Conservation (phyloP, 805 yeast genomes). For the Lipomyces kockii region DNA sequence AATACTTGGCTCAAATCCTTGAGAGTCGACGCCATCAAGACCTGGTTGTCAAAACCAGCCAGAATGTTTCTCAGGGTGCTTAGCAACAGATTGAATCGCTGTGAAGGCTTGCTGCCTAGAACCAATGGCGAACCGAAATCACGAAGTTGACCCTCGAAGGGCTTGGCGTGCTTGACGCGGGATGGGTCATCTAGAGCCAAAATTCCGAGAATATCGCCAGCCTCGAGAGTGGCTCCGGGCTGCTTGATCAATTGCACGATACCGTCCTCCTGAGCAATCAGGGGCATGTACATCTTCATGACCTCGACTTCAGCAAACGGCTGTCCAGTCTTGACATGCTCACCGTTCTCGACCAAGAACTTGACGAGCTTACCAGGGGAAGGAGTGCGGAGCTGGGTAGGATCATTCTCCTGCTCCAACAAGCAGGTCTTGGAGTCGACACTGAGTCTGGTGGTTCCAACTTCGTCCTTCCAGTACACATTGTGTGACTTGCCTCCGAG, state of each 20-base stretch:
- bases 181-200: conserved; percentile 95
- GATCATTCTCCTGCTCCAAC: conserved; percentile 94
- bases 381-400: conserved; percentile 97
- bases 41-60: conserved; percentile 93
- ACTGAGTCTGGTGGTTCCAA: conserved; percentile 89
- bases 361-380: conserved; percentile 98
- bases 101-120: conserved; percentile 82
- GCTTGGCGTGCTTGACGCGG: conserved; percentile 94
- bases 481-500: conserved; percentile 93
- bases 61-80: conserved; percentile 76
- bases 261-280: conserved; percentile 93
- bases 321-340: conserved; percentile 87
- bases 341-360: conserved; percentile 93
- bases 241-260: conserved; percentile 89
- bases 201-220: conserved; percentile 97
- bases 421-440: conserved; percentile 95
- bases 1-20: conserved; percentile 71
- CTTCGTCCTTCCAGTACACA: conserved; percentile 97
- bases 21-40: conserved; percentile 83
- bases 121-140: conserved; percentile 81
- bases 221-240: conserved; percentile 96
- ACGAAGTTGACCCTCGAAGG: conserved; percentile 92
- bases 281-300: conserved; percentile 99
- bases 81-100: conserved; percentile 65
- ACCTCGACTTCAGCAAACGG: conserved; percentile 98